Evolutionary conservation across 192 early-diverging fungal genomes (phyloP), one percentile per base, ranked within the genome.

Genomic region (Haplosporangium gracile): DNA sequence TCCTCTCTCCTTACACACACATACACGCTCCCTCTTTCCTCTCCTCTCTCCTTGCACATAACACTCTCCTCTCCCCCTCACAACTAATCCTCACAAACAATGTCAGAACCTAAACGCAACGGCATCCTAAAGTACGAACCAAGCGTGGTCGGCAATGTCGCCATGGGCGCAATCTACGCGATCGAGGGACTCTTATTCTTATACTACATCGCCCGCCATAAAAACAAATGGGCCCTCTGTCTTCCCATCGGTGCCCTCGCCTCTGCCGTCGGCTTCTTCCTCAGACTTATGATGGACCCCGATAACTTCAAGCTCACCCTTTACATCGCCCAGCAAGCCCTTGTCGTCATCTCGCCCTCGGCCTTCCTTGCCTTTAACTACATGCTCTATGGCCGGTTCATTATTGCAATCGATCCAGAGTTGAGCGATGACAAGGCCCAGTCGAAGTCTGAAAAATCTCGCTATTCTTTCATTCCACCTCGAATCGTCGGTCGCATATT

Each of bases 331-430:
- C n/a, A n/a, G n/a, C n/a, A n/a, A n/a, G n/a, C n/a, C n/a, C 13
- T 77, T 22, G 26, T 82, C 47, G 24, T 83, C 39, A 43, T 47
- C 13, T 63, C 72, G 0, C 82, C 82, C 29, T 83, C 72, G 4
- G 72, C 77, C 7, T 83, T 83, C 72, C 72, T 83, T 18, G 82
- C 82, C 1, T 83, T 83, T 72, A 83, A 83, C 72, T 83, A 78
- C 53, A 83, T 83, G 82, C 82, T 83, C 68, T 83, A 83, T 22
- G 82, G 82, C 2, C 63, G 82, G 18, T 29, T 83, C 15, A 63
- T 83, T 26, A 45, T 72, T 11, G 82, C 77, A 0, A 68, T 83
- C n/a, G 82, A 83, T 26, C 82, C 82, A 0, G 40, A 78, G 29
- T 78, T 83, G 16, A 68, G 40, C 11, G 32, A 32, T 32, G 32